Base-by-base conservation (phyloP, 371 early-diverging fungal genomes). In the Mucor saturninus region DNA sequence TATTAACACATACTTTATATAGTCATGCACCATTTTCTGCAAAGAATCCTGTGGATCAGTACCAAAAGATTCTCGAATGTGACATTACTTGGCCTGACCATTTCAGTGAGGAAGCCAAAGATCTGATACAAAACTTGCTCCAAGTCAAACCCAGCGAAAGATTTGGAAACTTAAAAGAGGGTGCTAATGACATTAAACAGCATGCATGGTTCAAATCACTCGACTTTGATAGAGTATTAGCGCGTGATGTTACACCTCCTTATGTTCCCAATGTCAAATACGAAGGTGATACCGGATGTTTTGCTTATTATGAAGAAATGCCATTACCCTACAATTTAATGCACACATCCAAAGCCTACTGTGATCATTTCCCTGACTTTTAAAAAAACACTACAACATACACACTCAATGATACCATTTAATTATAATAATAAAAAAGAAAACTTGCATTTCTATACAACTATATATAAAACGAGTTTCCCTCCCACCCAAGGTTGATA, bases 21-120 rank as follows among this genome's bases (percentile, higher is more conserved):
- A 78, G 69, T 67, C 78, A 91, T 70, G 94, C 97, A 28, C 97
- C 97, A 57, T 97, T 95, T 82, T 92, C 89, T 75, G 95, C 95
- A 72, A 94, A 95, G 62, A 95, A 93, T 69, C 94, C 94, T 30
- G 87, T 93, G 68, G 88, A 90, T 56, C 80, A 95, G 60, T 97
- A 97, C 74, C 95, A 94, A 75, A 93, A 92, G 72, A 97, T 98
- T 61, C 77, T 95, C 62, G 86, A 88, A 1, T 89, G 92, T 56
- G 83, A 86, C 30, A 79, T 93, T n/a, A 78, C 81, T 67, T 91
- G 83, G 68, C 96, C 96, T 15, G 64, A 87, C 13, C 86, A 86
- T 69, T 97, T 95, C 35, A 93, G 93, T 69, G 83, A 89, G 2
- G 74, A 83, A 9, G 92, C 95, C 28, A 91, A 90, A 67, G 95